Base-by-base conservation (phyloP, 306 rosid species). In the Malus fusca region DNA sequence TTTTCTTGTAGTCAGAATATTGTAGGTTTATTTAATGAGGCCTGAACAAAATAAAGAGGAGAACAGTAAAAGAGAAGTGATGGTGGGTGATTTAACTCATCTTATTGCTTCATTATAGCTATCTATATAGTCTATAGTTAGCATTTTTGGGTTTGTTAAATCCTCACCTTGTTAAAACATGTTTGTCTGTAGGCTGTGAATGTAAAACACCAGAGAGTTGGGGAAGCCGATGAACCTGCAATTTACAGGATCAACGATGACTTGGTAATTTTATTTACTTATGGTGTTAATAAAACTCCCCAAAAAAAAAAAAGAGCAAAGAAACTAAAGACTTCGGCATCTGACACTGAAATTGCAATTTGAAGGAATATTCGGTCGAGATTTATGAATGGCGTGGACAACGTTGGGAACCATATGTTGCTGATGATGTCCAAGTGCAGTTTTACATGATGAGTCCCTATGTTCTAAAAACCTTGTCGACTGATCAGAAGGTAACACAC, bases 401-500 rank as follows among this genome's bases (percentile, higher is more conserved):
- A 82, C 69, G 83, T n/a, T 96, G 98, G 99, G 96, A 83, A 77
- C 98, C 99, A 72, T 96, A 90, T 63, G 93, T 92, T 5, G 88
- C 93, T 35, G 78, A 90, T 79, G 99, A 96, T 75, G 97, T 92
- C 73, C 99, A 96, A 86, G 91, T 96, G 76, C 99, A 96, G 86
- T 96, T 96, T 84, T 96, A 89, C 91, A 90, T 96, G 99, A 96
- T 96, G 99, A 96, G 99, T 71, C 99, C 99, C 72, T 90, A 92
- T 84, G 97, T 96, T 72, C 80, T 96, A 89, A 96, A 96, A 87
- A 92, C 89, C 82, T 77, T 96, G 48, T 89, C 96, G 5, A 90
- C 83, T 30, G 88, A 92, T 80, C 78, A 81, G 79, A 90, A 88
- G 99, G 99, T 96, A 79, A 37, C 59, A 68, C 44, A 68, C 21